Evolutionary conservation across 2,329 filamentous ascomycete genomes (phyloP).

Genomic region (Colletotrichum eleusines): DNA sequence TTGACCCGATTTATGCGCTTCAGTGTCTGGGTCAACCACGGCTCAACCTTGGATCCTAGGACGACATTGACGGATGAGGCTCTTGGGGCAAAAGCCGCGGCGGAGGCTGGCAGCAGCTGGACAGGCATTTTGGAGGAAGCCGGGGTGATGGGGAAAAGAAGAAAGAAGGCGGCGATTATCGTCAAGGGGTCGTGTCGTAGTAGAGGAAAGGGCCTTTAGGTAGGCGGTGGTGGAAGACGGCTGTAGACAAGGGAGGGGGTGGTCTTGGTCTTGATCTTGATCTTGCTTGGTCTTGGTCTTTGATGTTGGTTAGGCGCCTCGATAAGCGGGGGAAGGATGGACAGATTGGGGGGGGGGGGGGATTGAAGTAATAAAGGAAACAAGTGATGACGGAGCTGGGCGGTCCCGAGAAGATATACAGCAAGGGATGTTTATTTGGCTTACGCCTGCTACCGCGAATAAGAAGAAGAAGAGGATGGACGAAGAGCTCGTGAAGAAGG

Average conservation of each 20-base stretch:
- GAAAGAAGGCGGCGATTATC: constrained; percentile 8
- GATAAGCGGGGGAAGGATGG: constrained; percentile 38
- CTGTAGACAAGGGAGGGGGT: background rate
- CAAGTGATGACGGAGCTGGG: constrained; percentile 62
- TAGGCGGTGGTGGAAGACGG: background rate
- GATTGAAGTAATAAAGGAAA: constrained; percentile 58
- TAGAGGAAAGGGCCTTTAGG: constrained; percentile 3
- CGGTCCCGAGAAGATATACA: constrained; percentile 59
- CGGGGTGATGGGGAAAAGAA: constrained; percentile 24
- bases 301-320: constrained; percentile 6
- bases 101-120: constrained; percentile 93
- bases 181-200: constrained; percentile 27
- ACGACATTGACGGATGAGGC: constrained; percentile 94
- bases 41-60: constrained; percentile 89
- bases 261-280: constrained; percentile 4
- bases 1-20: constrained; percentile 98
- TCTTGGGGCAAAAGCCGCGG: constrained; percentile 94
- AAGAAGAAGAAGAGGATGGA: constrained; percentile 70
- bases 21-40: constrained; percentile 95
- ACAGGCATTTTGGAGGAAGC: constrained; percentile 79
- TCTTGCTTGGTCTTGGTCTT: constrained; percentile 12
- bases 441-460: constrained; percentile 71
- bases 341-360: constrained; percentile 43
- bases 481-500: constrained; percentile 68
- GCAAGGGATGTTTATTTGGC: constrained; percentile 61